Base-by-base conservation (phyloP, 78 protist species). In the Chrysochromulina parva region DNA sequence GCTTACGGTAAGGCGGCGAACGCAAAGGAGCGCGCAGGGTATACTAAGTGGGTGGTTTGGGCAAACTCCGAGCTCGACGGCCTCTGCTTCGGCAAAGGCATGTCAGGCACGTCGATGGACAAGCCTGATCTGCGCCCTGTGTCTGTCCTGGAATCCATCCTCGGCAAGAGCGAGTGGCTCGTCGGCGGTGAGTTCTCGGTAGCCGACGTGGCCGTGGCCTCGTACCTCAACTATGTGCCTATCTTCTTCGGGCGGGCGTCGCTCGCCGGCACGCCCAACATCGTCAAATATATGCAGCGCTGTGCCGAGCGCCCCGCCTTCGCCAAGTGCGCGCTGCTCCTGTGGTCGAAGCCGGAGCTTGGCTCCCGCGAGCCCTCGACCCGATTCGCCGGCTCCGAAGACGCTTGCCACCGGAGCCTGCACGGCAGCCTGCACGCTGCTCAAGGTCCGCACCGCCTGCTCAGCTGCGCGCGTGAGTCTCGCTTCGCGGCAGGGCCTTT, bases 51-150 rank as follows among this genome's bases (percentile, higher is more conserved):
- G 76, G 86, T 78, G 4, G 62, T 78, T 20, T 78, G 86, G 86
- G 0, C 62, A 1, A 78, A 78, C 62, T 53, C 62, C 7, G 86
- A 78, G 60, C 86, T 78, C 19, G 86, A 78, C 60, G 86, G 38
- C 14, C 62, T 78, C 20, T 78, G 86, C 86, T 78, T 78, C 62
- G 86, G 86, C 60, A 58, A 78, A 10, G 62, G 86, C 86, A 62
- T 78, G 50, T 62, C 62, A 0, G 86, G 86, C 86, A 53, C 38
- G 19, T 24, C 48, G 48, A 53, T 78, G 57, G 62, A 28, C 50
- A 76, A 76, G 60, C 55, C 85, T 4, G 60, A 20, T 14, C 5
- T 74, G 28, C 50, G 55, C 26, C 2, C 57, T 11, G 82, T 74
- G 48, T 1, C 14, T 3, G 1, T 1, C 3, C 82, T 73, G 14